A percentile compares a stretch with the other conserved stretches of the same genome.
Conservation (phyloP, 129 eudicot genomes). For the Flaveria trinervia region DNA sequence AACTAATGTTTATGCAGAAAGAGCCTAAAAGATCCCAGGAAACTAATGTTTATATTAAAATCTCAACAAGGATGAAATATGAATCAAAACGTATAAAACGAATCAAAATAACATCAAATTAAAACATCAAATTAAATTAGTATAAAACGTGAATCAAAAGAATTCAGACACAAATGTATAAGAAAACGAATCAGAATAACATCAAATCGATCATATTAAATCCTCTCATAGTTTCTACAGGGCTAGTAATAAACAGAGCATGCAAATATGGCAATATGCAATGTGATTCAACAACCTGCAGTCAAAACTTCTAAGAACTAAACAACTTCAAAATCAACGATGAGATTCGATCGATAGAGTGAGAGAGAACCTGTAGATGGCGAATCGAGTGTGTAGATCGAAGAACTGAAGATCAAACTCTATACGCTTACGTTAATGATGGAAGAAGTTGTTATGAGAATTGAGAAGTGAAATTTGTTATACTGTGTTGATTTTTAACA, state of each 20-base stretch:
- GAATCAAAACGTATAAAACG: neutral
- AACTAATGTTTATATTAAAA: neutral
- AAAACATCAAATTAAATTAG: no score
- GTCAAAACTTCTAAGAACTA: no score
- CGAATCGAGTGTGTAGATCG: neutral
- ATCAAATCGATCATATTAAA: no score
- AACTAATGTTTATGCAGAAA: neutral
- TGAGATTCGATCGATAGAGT: neutral
- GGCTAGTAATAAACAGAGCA: no score
- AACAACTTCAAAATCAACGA: neutral
- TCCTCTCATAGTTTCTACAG: no score
- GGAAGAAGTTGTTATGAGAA: neutral
- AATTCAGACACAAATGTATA: no score
- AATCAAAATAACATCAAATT: no score
- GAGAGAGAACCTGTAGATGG: conserved; percentile 2
- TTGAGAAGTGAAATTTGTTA: neutral
- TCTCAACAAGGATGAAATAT: neutral
- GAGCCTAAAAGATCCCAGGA: neutral
- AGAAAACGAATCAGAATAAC: no score
- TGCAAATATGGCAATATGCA: no score
- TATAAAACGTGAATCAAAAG: no score
- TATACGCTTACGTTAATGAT: neutral
- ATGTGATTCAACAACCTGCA: no score
- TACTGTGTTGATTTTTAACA: neutral
- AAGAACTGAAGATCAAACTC: neutral